A percentile compares a stretch with the other conserved stretches of the same genome.
Evolutionary conservation across 352 stramenopile species (phyloP).

Genomic region (Globisporangium recalcitrans): DNA sequence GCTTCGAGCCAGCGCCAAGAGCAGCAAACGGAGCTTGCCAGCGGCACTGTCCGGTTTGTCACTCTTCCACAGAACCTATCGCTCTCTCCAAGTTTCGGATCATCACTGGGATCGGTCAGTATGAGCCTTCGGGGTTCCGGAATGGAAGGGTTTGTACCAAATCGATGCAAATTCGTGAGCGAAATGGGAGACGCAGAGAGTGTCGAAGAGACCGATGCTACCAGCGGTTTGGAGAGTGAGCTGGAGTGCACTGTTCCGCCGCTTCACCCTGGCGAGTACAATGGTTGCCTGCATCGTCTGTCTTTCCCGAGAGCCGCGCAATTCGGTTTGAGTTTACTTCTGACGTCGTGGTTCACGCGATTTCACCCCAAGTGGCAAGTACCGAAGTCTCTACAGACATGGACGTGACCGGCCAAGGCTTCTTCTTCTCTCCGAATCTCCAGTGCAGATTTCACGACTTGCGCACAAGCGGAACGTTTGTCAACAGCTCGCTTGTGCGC

Average conservation of each 20-base stretch:
- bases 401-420: constrained; percentile 31
- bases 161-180: constrained; percentile 11
- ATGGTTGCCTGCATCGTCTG: constrained; percentile 17
- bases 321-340: constrained; percentile 28
- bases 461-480: constrained; percentile 14
- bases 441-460: constrained; percentile 24
- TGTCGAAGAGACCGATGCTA: background rate
- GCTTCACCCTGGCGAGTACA: constrained; percentile 25
- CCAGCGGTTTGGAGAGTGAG: background rate
- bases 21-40: constrained; percentile 17
- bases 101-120: constrained; percentile 20
- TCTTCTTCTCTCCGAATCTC: constrained; percentile 22
- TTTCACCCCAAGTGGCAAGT: constrained; percentile 22
- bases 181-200: background rate
- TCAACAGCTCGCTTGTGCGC: constrained; percentile 34
- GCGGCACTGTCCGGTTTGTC: constrained; percentile 21
- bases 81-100: constrained; percentile 27
- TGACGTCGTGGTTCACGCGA: constrained; percentile 20
- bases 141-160: background rate
- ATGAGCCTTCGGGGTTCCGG: constrained; percentile 14
- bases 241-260: constrained; percentile 22
- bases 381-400: constrained; percentile 19
- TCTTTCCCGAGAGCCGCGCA: constrained; percentile 6
- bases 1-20: background rate
- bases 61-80: constrained; percentile 1